These are phyloP conservation scores for Juncus inflexus DNA, from an alignment of 176 grass and related monocot genomes.

Conservation along the genomic window DNA sequence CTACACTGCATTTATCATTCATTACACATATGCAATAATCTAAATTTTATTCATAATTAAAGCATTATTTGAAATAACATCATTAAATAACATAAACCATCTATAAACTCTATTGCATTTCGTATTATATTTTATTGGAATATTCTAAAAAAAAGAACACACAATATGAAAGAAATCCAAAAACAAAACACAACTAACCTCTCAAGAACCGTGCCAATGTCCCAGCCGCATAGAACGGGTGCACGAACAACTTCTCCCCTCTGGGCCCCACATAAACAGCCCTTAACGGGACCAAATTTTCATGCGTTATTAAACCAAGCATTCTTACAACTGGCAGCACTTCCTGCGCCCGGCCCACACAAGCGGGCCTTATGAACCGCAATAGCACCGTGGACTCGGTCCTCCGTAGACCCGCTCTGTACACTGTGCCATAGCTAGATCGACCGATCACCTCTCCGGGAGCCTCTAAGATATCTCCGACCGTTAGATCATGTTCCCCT, in stretches of 20 bases:
- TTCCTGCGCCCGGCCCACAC: conserved; percentile 22
- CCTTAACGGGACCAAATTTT: conserved; percentile 39
- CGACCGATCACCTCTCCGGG: conserved; percentile 47
- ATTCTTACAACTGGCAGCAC: conserved; percentile 23
- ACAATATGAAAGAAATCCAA: not conserved
- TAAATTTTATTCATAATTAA: too few species aligned
- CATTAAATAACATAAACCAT: not conserved
- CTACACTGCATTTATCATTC: too few species aligned
- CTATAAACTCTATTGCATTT: too few species aligned
- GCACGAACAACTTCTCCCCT: conserved; percentile 52
- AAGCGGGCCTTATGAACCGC: conserved; percentile 43
- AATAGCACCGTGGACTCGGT: conserved; percentile 29
- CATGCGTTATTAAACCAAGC: conserved; percentile 27
- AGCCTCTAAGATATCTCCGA: conserved; percentile 38
- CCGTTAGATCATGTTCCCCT: conserved; percentile 35
- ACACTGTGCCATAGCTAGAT: conserved; percentile 40
- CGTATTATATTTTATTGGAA: too few species aligned
- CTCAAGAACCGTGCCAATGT: conserved; percentile 38
- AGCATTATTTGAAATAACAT: not conserved
- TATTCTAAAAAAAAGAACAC: too few species aligned
- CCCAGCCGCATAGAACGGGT: conserved; percentile 49
- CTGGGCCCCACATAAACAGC: conserved; percentile 47
- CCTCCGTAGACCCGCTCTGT: conserved; percentile 34
- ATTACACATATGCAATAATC: too few species aligned
- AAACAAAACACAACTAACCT: conserved; percentile 12